Conservation (phyloP, 805 yeast species). For the Nakazawaea pomicola region DNA sequence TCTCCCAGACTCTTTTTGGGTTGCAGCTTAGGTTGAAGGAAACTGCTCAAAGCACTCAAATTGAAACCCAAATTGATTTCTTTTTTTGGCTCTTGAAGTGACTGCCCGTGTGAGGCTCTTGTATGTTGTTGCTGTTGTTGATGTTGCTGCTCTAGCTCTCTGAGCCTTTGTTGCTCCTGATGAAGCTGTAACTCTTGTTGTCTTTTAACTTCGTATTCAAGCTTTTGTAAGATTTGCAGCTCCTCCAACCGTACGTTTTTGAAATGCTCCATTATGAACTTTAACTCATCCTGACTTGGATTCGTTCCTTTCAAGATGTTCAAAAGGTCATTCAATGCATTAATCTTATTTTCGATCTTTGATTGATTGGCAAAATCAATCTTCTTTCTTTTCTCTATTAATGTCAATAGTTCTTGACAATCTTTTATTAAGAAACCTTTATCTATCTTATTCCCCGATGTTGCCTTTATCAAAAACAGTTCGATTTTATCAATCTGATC, state of each 20-base stretch:
- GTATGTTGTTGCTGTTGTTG: constrained; percentile 13
- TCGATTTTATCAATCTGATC: constrained; percentile 71
- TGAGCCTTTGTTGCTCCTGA: constrained; percentile 18
- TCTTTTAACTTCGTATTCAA: constrained; percentile 18
- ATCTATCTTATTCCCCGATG: constrained; percentile 31
- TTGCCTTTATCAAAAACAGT: constrained; percentile 59
- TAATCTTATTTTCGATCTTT: constrained; percentile 37
- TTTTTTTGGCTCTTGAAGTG: constrained; percentile 1
- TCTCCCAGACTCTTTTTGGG: constrained; percentile 2
- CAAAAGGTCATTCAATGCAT: constrained; percentile 40
- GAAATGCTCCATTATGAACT: constrained; percentile 26
- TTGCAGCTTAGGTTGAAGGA: constrained; percentile 4
- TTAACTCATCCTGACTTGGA: constrained; percentile 25
- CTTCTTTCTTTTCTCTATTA: constrained; percentile 35
- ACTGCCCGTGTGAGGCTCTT: too few relatives aligned
- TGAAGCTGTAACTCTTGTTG: constrained; percentile 18
- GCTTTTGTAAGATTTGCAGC: constrained; percentile 20
- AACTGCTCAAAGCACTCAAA: constrained; percentile 6
- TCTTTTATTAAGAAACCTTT: constrained; percentile 21
- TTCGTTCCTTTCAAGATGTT: constrained; percentile 27
- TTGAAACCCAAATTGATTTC: constrained; percentile 10
- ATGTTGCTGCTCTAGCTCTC: constrained; percentile 10
- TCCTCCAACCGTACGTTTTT: constrained; percentile 29
- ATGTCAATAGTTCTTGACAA: constrained; percentile 33
- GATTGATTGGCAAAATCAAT: constrained; percentile 29